Evolutionary conservation across 345 rosid species (phyloP).

Genomic region (Trapa bicornis): DNA sequence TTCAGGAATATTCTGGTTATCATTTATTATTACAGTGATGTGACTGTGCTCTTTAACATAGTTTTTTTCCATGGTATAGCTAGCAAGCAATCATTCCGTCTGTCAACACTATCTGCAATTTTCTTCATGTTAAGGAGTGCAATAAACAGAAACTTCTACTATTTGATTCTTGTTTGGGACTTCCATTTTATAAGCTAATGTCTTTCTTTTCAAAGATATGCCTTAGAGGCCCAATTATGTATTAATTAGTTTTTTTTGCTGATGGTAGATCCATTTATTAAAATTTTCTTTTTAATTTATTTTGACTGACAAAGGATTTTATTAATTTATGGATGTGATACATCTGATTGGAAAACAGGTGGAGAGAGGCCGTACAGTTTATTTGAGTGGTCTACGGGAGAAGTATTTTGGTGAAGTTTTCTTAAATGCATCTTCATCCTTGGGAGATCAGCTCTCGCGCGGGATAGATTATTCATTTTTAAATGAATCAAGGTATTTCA

Average conservation of each 20-base stretch:
- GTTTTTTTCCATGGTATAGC: neutral
- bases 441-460: constrained; percentile 28
- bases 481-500: constrained; percentile 19
- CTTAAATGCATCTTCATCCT: constrained; percentile 47
- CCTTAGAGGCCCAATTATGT: neutral
- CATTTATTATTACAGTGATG: neutral
- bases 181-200: neutral
- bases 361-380: constrained; percentile 73
- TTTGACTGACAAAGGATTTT: neutral
- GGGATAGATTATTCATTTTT: constrained; percentile 20
- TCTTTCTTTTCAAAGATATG: neutral
- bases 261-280: neutral
- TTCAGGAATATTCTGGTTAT: neutral
- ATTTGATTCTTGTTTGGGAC: neutral
- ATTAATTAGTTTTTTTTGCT: neutral
- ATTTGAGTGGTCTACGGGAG: constrained; percentile 86
- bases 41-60: neutral
- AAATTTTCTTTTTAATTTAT: neutral
- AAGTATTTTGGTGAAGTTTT: constrained; percentile 88
- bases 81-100: neutral
- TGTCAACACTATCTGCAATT: neutral
- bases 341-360: constrained; percentile 34
- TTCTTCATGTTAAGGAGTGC: neutral
- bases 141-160: neutral
- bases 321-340: neutral